Conservation (phyloP, 768 basidiomycete species). For the Coprinellus aureogranulatus region DNA sequence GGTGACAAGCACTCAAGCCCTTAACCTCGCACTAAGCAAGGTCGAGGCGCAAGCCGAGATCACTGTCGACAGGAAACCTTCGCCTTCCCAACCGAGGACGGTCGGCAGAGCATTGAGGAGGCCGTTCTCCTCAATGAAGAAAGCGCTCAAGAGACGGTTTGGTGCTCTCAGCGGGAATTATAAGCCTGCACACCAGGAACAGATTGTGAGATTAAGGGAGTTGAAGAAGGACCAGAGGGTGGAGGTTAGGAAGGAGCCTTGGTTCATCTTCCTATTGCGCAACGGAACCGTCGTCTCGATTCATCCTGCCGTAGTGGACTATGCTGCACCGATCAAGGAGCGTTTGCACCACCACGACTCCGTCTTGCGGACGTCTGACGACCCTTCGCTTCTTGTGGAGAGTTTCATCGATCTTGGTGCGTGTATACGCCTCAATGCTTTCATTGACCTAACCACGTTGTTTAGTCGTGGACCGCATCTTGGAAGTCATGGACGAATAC, state of each 20-base stretch:
- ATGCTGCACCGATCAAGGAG: conserved; percentile 54
- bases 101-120: background rate
- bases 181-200: conserved; percentile 16
- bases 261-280: conserved; percentile 64
- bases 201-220: conserved; percentile 23
- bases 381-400: conserved; percentile 60
- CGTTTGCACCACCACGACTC: conserved; percentile 59
- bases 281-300: conserved; percentile 68
- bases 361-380: conserved; percentile 58
- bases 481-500: conserved; percentile 68
- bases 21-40: too few species aligned
- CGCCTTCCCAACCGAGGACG: too few species aligned
- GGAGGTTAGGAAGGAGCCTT: conserved; percentile 52
- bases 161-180: conserved; percentile 2
- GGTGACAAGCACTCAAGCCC: too few species aligned
- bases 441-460: background rate
- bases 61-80: too few species aligned
- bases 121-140: background rate
- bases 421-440: conserved; percentile 4
- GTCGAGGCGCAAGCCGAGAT: too few species aligned
- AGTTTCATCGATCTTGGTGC: conserved; percentile 54
- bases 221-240: conserved; percentile 52
- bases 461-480: conserved; percentile 59
- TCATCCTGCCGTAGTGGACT: conserved; percentile 42
- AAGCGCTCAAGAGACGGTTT: background rate